Evolutionary conservation across 2,329 filamentous ascomycete species (phyloP), one percentile per base, ranked within the genome.

Genomic region (Trichoderma harzianum): DNA sequence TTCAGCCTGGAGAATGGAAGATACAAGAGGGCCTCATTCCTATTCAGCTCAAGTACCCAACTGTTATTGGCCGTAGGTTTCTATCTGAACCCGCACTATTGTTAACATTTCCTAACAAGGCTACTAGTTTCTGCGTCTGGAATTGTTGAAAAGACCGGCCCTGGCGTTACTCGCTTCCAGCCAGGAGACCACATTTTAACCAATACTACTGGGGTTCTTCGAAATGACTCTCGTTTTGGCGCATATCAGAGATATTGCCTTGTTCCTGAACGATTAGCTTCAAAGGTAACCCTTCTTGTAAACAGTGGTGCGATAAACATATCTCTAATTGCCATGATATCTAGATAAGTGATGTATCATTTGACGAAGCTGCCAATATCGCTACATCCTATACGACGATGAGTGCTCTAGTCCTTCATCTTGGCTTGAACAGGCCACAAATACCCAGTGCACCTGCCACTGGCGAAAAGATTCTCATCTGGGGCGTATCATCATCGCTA

Each of bases 11-110:
- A 18, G 66, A 72, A 21, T 72, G 61, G 47, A 72, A 72, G 24
- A 70, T 72, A 21, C 66, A 72, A 58, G 71, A 70, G 24, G 71
- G 71, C n/a, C 30, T 70, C 8, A 55, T 72, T 28, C 71, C 67
- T 7, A 55, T 70, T 58, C 24, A 10, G 5, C n/a, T 70, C 3
- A 53, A 16, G 10, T 70, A 72, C 28, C 67, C 71, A n/a, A 72
- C 51, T 12, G 36, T 72, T 34, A 72, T 72, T 60, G 71, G 71
- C 26, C 34, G 67, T 72, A 28, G 26, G 71, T 18, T 1, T 43
- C 32, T 3, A 10, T 28, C 4, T 24, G 21, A 18, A 5, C 21
- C 4, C 4, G 5, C 30, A 16, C 7, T 28, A 3, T 55, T 21
- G 7, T 10, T 11, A n/a, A 28, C 28, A 34, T 10, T 21, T 43